phyloP scores from a whole-genome alignment of 768 basidiomycete genomes.

The Suillus luteus region DNA sequence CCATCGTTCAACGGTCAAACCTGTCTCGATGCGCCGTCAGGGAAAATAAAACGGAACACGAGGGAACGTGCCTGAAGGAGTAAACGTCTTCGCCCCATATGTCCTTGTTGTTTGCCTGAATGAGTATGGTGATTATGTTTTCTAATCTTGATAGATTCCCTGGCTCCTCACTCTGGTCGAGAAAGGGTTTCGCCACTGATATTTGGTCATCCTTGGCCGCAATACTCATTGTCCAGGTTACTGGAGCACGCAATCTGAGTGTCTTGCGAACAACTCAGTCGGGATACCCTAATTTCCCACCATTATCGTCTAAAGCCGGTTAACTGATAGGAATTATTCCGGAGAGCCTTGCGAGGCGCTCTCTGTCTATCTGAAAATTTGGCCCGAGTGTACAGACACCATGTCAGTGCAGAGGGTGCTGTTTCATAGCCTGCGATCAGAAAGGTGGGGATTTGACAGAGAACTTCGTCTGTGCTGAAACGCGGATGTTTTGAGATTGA shows the following conservation, averaged over 20 bases:
- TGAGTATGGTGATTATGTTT: slow-evolving; percentile 59
- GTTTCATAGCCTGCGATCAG: slow-evolving; percentile 69
- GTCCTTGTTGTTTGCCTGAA: slow-evolving; percentile 55
- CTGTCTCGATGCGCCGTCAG: slow-evolving; percentile 33
- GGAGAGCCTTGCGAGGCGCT: slow-evolving; percentile 48
- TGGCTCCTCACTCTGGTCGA: slow-evolving; percentile 34
- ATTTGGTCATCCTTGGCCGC: slow-evolving; percentile 50
- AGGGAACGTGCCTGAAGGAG: slow-evolving; percentile 50
- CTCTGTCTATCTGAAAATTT: slow-evolving; percentile 47
- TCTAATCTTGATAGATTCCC: slow-evolving; percentile 39
- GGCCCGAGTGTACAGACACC: slow-evolving; percentile 62
- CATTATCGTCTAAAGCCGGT: slow-evolving; percentile 24
- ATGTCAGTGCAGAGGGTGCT: slow-evolving; percentile 56
- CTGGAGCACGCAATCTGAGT: slow-evolving; percentile 55
- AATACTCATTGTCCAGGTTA: slow-evolving; percentile 62
- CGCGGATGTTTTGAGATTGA: slow-evolving; percentile 49
- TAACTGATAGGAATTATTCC: slow-evolving; percentile 26
- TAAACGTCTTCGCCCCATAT: slow-evolving; percentile 72
- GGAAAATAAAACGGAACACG: slow-evolving; percentile 23
- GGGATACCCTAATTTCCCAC: slow-evolving; percentile 52
- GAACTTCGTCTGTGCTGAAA: slow-evolving; percentile 53
- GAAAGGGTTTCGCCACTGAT: slow-evolving; percentile 44
- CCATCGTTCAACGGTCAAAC: slow-evolving; percentile 63
- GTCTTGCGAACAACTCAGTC: slow-evolving; percentile 64
- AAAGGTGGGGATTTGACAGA: slow-evolving; percentile 67